Evolutionary conservation across 495 filamentous ascomycete genomes (phyloP), one percentile per base, ranked within the genome.

Genomic region (Penicillium herquei): DNA sequence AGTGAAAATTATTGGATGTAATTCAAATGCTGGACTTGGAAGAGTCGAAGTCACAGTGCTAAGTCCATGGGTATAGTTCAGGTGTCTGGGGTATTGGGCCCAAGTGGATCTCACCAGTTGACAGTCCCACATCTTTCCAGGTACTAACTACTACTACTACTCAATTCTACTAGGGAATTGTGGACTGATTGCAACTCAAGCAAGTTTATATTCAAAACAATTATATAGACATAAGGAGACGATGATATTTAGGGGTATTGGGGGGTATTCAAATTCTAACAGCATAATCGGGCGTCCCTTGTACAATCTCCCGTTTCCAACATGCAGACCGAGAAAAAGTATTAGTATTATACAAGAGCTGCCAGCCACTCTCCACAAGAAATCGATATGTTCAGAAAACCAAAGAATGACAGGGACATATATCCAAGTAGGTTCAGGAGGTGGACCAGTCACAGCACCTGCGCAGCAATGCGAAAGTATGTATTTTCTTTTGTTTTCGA

Each of bases 171-270:
- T 26, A 1, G 4, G 21, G 4, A 26, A 1, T 2, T 26, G 2
- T 26, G 21, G 21, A 26, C 21, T 26, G 21, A 26, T 26, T 37
- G 34, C 34, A 37, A 13, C 34, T 13, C 34, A 37, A 37, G 34
- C 9, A 37, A 37, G 12, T 9, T 37, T 32, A 46, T 46, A 46
- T 46, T 13, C 13, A 33, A 46, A n/a, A n/a, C 12, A n/a, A 31
- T 46, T 46, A 46, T 39, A 55, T 33, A 55, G 6, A 55, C 44
- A 55, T 4, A 54, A 54, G 34, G 43, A 54, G 46, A 55, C 39
- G 37, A 55, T 42, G 30, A 41, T 12, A 47, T 31, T 49, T 39
- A 13, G 37, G 44, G 44, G 52, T 46, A 49, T 55, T 42, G 13
- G 14, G 21, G 42, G 43, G 43, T 46, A 46, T 46, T 46, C 43